Evolutionary conservation across 139 green algal species (phyloP), one percentile per base, ranked within the genome.

Genomic region (Edaphochlamys debaryana): DNA sequence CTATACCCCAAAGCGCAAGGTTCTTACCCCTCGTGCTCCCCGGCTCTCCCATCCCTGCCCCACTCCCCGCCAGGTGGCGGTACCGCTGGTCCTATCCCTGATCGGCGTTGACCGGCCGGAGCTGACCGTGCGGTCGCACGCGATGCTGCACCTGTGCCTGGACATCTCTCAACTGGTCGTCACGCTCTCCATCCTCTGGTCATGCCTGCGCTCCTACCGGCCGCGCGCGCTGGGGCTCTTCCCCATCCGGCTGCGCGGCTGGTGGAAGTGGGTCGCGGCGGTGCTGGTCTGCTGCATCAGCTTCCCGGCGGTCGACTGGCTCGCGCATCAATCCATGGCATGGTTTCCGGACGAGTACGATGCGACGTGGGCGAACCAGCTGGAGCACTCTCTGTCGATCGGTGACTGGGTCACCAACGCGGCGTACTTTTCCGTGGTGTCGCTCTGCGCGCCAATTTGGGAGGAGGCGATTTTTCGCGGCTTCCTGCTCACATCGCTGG

Each of bases 391-490:
- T 3, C 70, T 91, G 27, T 78, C 52, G 5, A 70, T 86, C 22
- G 86, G 85, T 20, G 92, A 95, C 87, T 90, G 79, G 86, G 74
- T 94, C 22, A 92, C 94, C 13, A 94, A 92, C 72, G 71, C 84
- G 29, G 74, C 97, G 1, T 98, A 96, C 80, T 93, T 96, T 42
- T 71, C 88, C 23, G 91, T 96, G 15, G 88, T 98, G 30, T 91
- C 87, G 9, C 79, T 98, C 29, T 96, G 92, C 69, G 94, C 94
- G 27, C 96, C 96, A 15, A 82, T 99, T 4, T 99, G 96, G 96
- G 96, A 99, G 86, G 96, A 99, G 91, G 85, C 84, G 38, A 95
- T 99, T 41, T 99, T 99, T 85, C 89, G 96, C 11, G 96, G 96
- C 48, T 99, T 99, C 87, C 87, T 99, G 72, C 87, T 99, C 52